phyloP scores from a whole-genome alignment of 1,284 basidiomycete species.

The Wolfiporia cocos region DNA sequence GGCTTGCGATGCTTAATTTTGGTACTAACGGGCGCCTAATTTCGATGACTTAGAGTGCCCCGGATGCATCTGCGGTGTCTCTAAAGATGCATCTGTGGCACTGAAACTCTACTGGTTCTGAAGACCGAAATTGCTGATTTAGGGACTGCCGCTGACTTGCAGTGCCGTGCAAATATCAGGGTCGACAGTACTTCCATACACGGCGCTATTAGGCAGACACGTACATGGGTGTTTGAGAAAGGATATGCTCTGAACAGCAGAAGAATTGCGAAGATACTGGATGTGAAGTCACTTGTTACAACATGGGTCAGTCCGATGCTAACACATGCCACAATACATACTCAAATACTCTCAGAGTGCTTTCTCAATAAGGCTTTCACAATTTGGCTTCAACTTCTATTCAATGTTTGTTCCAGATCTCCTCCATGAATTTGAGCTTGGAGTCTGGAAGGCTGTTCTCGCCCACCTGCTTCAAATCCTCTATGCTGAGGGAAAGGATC shows the following conservation, averaged over 20 bases:
- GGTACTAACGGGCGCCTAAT: too few relatives aligned
- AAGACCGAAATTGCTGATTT: slow-evolving; percentile 1
- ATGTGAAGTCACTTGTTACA: not conserved
- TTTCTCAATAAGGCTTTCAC: slow-evolving; percentile 20
- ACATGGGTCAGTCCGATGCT: not conserved
- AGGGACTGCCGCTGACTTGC: slow-evolving; percentile 7
- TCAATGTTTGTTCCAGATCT: slow-evolving; percentile 27
- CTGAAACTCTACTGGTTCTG: too few relatives aligned
- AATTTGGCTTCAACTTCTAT: slow-evolving; percentile 23
- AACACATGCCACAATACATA: not conserved
- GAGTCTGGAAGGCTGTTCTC: slow-evolving; percentile 26
- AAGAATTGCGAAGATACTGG: not conserved
- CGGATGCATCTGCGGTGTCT: too few relatives aligned
- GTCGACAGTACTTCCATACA: not conserved
- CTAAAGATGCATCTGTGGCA: too few relatives aligned
- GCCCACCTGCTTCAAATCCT: slow-evolving; percentile 7
- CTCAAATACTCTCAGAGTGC: slow-evolving; percentile 12
- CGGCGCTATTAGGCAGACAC: not conserved
- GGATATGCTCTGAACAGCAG: not conserved
- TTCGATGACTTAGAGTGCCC: too few relatives aligned
- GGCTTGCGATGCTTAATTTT: too few relatives aligned
- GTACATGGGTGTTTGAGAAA: not conserved
- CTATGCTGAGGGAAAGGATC: slow-evolving; percentile 1
- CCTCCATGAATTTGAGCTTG: slow-evolving; percentile 32
- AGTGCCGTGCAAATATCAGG: not conserved